Base-by-base conservation (phyloP, 176 grass and related monocot species). In the Calamus simplicifolius region DNA sequence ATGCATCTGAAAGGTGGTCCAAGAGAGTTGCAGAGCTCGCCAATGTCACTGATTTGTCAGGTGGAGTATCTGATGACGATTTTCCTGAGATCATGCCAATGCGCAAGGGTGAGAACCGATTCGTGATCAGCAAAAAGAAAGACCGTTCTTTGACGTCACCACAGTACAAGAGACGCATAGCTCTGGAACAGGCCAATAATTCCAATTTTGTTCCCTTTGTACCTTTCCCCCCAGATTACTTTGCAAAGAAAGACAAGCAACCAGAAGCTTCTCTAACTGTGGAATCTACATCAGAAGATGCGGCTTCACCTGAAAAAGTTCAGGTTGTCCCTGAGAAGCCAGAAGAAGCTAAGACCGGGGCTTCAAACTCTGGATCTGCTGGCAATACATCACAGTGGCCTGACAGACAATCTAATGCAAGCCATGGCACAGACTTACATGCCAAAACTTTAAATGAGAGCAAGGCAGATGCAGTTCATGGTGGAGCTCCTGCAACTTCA, bases 121-220 rank as follows among this genome's bases (percentile, higher is more conserved):
- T 98, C 80, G 79, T 98, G 51, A 69, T 88, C 61, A 88, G 87
- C 63, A 98, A 87, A 69, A 98, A 97, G 70, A 97, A 91, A 49
- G 93, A 98, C 19, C 78, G 72, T 17, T 81, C 87, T 13, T 49
- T 91, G 54, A 75, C 73, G 57, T 85, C 87, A 63, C 83, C 70
- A 16, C 93, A 85, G 18, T 82, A 98, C 69, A 88, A 98, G 70
- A 92, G 78, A 59, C 73, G 79, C 3, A 85, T 75, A 67, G 52
- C 89, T 16, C 75, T 88, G 25, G 78, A 98, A 65, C 84, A 85
- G 54, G 79, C 73, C 55, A 81, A 89, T 57, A 78, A 58, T 82
- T 82, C 75, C 15, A 67, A 73, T 85, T 92, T 92, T 61, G 71
- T 85, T 15, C 87, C 87, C 48, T 98, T 98, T 80, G 84, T 92